Evolutionary conservation across 2,329 filamentous ascomycete species (phyloP).

Genomic region (Cryoendolithus antarcticus): DNA sequence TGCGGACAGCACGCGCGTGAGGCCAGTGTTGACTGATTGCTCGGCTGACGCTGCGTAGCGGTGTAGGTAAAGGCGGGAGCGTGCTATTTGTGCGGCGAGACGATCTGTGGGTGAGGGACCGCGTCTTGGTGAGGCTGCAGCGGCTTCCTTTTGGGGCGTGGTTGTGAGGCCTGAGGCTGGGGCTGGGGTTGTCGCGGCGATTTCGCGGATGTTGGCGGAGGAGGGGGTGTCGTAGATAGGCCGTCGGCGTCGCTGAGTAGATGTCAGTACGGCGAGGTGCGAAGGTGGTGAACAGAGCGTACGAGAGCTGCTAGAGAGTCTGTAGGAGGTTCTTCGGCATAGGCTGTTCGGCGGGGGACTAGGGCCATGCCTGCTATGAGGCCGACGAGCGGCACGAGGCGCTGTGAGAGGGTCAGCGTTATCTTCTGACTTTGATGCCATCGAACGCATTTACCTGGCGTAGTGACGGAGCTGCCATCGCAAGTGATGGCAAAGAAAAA

Average conservation of each 20-base stretch:
- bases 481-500: too few relatives aligned
- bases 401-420: conserved; percentile 25
- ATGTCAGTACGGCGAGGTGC: neutral
- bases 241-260: conserved; percentile 27
- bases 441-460: too few relatives aligned
- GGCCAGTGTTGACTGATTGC: conserved; percentile 67
- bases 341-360: conserved; percentile 31
- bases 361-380: conserved; percentile 34
- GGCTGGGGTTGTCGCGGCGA: conserved; percentile 27
- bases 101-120: conserved; percentile 76
- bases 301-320: conserved; percentile 19
- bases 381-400: conserved; percentile 36
- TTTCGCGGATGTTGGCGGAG: conserved; percentile 21
- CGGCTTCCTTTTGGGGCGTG: conserved; percentile 17
- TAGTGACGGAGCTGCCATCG: too few relatives aligned
- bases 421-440: neutral
- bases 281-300: conserved; percentile 4
- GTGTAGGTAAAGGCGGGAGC: conserved; percentile 70
- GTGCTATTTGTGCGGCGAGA: conserved; percentile 69
- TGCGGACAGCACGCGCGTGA: conserved; percentile 69
- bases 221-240: conserved; percentile 67
- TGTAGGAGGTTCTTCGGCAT: conserved; percentile 35
- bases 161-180: conserved; percentile 23
- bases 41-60: conserved; percentile 61
- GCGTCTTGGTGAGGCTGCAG: conserved; percentile 19